A percentile compares a stretch with the other conserved stretches of the same genome.
Conservation (phyloP, 371 early-diverging fungal genomes). For the Syncephalastrum racemosum region DNA sequence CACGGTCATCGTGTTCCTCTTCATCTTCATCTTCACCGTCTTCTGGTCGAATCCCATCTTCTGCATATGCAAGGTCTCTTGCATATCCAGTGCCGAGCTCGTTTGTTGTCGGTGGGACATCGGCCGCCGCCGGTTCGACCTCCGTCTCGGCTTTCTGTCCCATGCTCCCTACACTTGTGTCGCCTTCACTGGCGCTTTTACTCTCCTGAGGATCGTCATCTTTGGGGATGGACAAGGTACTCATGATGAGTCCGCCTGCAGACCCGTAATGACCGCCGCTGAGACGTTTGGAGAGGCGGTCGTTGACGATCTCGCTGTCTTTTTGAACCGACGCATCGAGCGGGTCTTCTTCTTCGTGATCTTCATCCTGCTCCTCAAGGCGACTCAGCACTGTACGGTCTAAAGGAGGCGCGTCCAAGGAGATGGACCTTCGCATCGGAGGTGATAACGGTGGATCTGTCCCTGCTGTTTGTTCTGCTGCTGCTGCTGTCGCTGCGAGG, state of each 20-base stretch:
- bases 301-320: constrained; percentile 22
- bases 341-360: constrained; percentile 21
- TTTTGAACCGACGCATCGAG: constrained; percentile 13
- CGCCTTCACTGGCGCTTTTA: not conserved
- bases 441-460: not conserved
- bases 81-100: not conserved
- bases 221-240: constrained; percentile 22
- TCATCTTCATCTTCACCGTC: not conserved
- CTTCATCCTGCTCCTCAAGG: not conserved
- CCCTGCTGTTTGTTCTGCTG: not conserved
- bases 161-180: not conserved
- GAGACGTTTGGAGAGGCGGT: constrained; percentile 40
- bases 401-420: too few relatives aligned
- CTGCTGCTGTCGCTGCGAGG: not conserved
- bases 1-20: not conserved
- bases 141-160: not conserved
- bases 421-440: not conserved
- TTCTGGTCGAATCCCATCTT: not conserved
- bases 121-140: not conserved
- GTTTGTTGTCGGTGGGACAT: not conserved
- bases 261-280: constrained; percentile 51
- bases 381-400: not conserved
- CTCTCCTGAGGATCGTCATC: constrained; percentile 8
- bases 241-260: constrained; percentile 45
- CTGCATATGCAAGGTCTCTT: not conserved